These are phyloP conservation scores for Globisporangium paddicum DNA, from an alignment of 352 stramenopile genomes.

Conservation along the genomic window DNA sequence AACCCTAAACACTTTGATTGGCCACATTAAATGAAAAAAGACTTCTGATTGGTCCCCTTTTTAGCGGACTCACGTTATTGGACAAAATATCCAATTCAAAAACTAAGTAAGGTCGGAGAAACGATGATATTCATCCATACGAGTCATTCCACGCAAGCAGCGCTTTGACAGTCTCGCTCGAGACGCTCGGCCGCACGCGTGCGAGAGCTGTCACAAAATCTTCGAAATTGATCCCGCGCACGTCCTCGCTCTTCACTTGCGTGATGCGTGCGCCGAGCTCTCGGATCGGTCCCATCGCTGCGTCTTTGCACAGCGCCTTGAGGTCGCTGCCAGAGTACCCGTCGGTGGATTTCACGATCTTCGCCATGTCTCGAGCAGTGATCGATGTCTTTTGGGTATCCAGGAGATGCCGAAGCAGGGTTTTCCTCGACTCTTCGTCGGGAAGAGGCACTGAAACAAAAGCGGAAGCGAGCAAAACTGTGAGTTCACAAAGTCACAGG, in stretches of 20 bases:
- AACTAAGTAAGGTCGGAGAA: too few species aligned
- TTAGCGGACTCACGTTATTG: too few species aligned
- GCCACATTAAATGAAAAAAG: too few species aligned
- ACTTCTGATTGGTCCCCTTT: too few species aligned
- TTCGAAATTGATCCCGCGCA: constrained; percentile 45
- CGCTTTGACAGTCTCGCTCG: constrained; percentile 39
- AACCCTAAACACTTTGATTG: constrained; percentile 13
- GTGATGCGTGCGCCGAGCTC: constrained; percentile 57
- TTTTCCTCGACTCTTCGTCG: constrained; percentile 39
- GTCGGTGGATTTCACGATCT: constrained; percentile 67
- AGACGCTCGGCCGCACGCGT: constrained; percentile 71
- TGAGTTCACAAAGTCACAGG: not conserved
- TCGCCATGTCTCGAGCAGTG: constrained; percentile 53
- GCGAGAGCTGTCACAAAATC: constrained; percentile 61
- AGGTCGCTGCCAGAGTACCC: constrained; percentile 86
- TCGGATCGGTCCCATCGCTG: constrained; percentile 90
- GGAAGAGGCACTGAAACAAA: constrained; percentile 63
- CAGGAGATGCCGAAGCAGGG: constrained; percentile 59
- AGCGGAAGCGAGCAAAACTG: not conserved
- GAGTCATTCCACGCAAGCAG: constrained; percentile 64
- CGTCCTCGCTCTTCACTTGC: constrained; percentile 52
- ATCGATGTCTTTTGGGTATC: constrained; percentile 43
- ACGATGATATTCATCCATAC: too few species aligned
- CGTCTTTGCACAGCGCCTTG: constrained; percentile 94
- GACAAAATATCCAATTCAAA: too few species aligned